These are phyloP conservation scores for Chionographis japonica DNA, from an alignment of 106 monocot species.

Conservation along the genomic window DNA sequence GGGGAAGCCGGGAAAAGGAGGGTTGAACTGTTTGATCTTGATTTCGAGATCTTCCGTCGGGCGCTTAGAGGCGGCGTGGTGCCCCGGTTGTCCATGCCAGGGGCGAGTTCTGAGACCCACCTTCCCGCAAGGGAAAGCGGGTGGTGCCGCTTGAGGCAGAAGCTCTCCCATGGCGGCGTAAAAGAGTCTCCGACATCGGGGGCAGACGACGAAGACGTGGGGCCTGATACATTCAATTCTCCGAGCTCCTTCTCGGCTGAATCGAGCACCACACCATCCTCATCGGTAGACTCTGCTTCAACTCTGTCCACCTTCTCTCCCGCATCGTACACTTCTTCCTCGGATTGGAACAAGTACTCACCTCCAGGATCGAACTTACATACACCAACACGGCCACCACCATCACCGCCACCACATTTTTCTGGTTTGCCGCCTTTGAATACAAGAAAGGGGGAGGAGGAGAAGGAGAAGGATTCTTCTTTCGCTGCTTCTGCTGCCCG, in stretches of 20 bases:
- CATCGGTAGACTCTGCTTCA: constrained; percentile 36
- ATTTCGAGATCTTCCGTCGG: constrained; percentile 65
- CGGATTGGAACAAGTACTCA: constrained; percentile 45
- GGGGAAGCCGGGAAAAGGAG: constrained; percentile 24
- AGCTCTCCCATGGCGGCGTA: constrained; percentile 4
- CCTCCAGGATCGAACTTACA: constrained; percentile 26
- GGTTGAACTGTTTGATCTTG: constrained; percentile 56
- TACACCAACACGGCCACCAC: background rate
- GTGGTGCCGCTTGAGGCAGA: constrained; percentile 26
- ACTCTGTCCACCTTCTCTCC: constrained; percentile 42
- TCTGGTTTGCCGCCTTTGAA: constrained; percentile 15
- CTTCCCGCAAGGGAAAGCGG: constrained; percentile 21
- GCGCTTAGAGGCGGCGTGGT: constrained; percentile 35
- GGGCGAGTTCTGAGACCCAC: background rate
- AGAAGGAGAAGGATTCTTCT: constrained; percentile 2
- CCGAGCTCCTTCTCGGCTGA: constrained; percentile 36
- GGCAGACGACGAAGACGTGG: background rate
- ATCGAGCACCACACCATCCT: constrained; percentile 21
- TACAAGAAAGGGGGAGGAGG: constrained; percentile 11
- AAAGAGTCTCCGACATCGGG: constrained; percentile 14
- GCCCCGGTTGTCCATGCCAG: constrained; percentile 12
- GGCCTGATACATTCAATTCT: constrained; percentile 11
- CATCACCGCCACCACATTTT: background rate
- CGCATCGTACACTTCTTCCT: constrained; percentile 36
- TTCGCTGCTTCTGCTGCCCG: background rate